Base-by-base conservation (phyloP, 208 protist species). In the Porcisia hertigi region DNA sequence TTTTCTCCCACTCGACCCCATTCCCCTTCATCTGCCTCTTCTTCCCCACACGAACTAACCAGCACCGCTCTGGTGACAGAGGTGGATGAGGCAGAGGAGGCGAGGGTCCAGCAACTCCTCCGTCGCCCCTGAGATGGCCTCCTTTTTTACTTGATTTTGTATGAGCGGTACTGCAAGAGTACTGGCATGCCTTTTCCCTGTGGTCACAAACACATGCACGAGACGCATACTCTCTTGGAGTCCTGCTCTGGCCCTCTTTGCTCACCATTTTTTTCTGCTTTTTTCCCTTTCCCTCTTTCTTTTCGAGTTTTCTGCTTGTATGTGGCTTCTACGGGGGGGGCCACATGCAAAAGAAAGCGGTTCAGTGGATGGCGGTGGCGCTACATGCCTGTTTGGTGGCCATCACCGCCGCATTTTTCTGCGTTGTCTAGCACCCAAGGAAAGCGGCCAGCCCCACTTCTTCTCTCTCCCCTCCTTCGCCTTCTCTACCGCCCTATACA, bases 21-120 rank as follows among this genome's bases (percentile, higher is more conserved):
- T 2, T 9, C 67, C n/a, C 23, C 67, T 16, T 59, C 67, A 4
- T 59, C 67, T 14, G 18, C 25, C 49, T 36, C 25, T 45, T 41
- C 67, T n/a, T 49, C 2, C 3, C 36, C n/a, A 16, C 53, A 34
- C 20, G 53, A 72, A 20, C 1, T 59, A 3, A 16, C 53, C 3
- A 81, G 77, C 77, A 81, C 71, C 8, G 64, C 77, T 14, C n/a
- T 81, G 1, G 64, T 81, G 41, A 67, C 67, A 55, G 59, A 60
- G 63, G 77, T 81, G 3, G 47, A 73, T 23, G 77, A 81, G 64
- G 43, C 47, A 63, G 54, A 59, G n/a, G 76, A 71, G 49, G 60
- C 62, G 14, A 39, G 11, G 20, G 36, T 75, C 23, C 25, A 75
- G 2, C 43, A 57, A 16, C 20, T 67, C 9, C 20, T 55, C 7